Evolutionary conservation across 2,329 filamentous ascomycete species (phyloP), one percentile per base, ranked within the genome.

Genomic region (Lasiodiplodia citricola): DNA sequence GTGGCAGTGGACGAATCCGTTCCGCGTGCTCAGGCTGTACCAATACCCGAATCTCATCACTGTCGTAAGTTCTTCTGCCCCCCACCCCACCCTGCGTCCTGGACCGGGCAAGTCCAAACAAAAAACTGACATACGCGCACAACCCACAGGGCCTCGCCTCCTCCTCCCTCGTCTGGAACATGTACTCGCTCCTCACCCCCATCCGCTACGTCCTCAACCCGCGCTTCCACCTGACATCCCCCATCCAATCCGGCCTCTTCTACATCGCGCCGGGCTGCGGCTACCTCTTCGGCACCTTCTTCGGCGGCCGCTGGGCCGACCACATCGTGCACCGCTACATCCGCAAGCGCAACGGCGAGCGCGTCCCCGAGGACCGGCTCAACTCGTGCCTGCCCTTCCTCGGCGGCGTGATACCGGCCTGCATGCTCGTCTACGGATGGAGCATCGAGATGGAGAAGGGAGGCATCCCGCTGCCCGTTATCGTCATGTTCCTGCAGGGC

Each of bases 191-290:
- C 0, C 82, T 91, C 3, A 91, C 90, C 0, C 88, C 88, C 0
- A 91, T 93, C 67, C 88, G 91, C 23, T 92, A 92, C 72, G 86
- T 93, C 4, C 82, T 94, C 14, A 93, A 93, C 73, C 91, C 91
- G 0, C 88, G 91, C 25, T 93, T 94, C 81, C 77, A 89, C 66
- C 84, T 93, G 11, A 86, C 87, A 0, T 84, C 86, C 0, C 91
- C 91, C 0, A 84, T 93, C 18, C 85, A 92, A 72, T 88, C 86
- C 0, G 90, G 90, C 0, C 83, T 93, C 1, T 92, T 94, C 79
- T 94, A 92, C 75, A 86, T 94, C 23, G 90, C 91, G 0, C 91
- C 91, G 0, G 91, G 91, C 0, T 85, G 84, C 60, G 91, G 91
- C 0, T 93, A 92, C 73, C 79, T 93, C 0, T 67, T 88, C 0